phyloP scores from a whole-genome alignment of 495 filamentous ascomycete species.

The Aspergillus olivimuriae region DNA sequence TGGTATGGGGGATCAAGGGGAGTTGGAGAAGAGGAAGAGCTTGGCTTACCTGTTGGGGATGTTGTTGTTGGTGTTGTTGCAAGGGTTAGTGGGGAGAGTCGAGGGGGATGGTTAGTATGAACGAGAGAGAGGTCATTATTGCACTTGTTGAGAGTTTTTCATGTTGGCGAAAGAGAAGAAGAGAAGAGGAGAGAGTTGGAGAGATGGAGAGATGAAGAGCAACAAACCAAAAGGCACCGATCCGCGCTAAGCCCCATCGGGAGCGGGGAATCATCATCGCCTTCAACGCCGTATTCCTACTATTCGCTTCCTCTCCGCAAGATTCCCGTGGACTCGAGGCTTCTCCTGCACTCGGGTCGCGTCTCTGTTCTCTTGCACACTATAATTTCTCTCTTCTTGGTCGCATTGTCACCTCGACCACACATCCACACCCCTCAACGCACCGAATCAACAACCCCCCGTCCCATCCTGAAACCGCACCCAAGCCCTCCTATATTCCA shows the following conservation, averaged over 20 bases:
- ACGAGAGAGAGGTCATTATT: not conserved
- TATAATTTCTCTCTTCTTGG: too few relatives aligned
- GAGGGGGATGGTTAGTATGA: not conserved
- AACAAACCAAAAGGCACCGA: not conserved
- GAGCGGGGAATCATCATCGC: constrained; percentile 14
- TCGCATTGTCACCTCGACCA: too few relatives aligned
- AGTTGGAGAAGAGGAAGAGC: not conserved
- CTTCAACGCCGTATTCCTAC: not conserved
- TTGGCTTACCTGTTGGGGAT: constrained; percentile 1
- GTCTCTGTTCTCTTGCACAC: too few relatives aligned
- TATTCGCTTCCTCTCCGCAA: not conserved
- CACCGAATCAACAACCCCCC: not conserved
- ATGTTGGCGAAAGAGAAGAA: not conserved
- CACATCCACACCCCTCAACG: too few relatives aligned
- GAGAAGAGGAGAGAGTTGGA: too few relatives aligned
- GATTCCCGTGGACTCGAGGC: too few relatives aligned
- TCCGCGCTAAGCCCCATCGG: constrained; percentile 17
- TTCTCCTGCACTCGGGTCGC: too few relatives aligned
- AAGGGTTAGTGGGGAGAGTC: not conserved
- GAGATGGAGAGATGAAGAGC: not conserved
- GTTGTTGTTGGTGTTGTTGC: not conserved
- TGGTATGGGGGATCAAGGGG: not conserved
- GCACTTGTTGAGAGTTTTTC: too few relatives aligned
- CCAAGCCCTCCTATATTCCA: not conserved
- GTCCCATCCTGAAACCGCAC: not conserved